A percentile compares a stretch with the other conserved stretches of the same genome.
Evolutionary conservation across 345 rosid genomes (phyloP).

Genomic region (Murraya paniculata): DNA sequence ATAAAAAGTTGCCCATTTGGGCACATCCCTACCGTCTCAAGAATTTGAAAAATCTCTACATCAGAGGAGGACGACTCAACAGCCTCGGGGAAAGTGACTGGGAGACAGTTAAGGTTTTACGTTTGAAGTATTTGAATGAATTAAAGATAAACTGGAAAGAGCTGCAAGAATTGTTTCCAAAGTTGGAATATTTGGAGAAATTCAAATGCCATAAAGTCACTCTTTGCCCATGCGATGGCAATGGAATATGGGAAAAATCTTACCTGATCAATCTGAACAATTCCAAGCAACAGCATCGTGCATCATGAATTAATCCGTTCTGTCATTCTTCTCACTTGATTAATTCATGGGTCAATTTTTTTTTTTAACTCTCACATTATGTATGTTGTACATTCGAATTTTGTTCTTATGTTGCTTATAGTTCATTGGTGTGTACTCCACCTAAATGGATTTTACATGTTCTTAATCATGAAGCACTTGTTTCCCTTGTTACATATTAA

Average conservation of each 20-base stretch:
- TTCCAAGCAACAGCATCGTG: not conserved
- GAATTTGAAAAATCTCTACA: conserved; percentile 19
- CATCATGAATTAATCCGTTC: not conserved
- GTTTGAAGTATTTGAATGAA: conserved; percentile 27
- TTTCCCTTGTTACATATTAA: not conserved
- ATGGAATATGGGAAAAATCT: conserved; percentile 32
- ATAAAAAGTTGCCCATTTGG: conserved; percentile 17
- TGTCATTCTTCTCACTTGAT: not conserved
- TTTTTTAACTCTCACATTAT: not conserved
- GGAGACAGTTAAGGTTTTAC: conserved; percentile 21
- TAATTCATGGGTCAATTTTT: not conserved
- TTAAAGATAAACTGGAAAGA: conserved; percentile 28
- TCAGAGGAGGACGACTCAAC: conserved; percentile 32
- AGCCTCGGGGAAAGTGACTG: conserved; percentile 9
- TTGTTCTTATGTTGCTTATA: not conserved
- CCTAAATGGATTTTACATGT: not conserved
- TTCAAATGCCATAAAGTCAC: conserved; percentile 30
- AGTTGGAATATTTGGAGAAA: conserved; percentile 36
- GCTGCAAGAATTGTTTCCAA: conserved; percentile 19
- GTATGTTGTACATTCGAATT: not conserved
- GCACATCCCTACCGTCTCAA: conserved; percentile 8
- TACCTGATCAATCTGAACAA: not conserved
- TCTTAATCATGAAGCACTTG: not conserved
- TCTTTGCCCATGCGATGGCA: conserved; percentile 35
- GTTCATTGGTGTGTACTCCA: not conserved